Base-by-base conservation (phyloP, 257 asterid species). In the Penstemon newberryi region DNA sequence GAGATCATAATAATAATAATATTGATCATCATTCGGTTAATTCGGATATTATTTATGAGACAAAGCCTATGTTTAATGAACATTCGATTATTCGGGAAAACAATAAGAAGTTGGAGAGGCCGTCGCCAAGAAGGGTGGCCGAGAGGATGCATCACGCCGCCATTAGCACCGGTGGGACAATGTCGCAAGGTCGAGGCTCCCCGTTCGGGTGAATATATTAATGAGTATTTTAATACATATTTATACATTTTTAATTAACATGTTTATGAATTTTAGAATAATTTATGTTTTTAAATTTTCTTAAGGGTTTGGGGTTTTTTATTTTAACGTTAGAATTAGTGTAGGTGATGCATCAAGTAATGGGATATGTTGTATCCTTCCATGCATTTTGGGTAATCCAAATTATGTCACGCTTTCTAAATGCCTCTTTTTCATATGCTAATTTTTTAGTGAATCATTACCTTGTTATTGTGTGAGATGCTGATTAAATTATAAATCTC, bases 11-110 rank as follows among this genome's bases (percentile, higher is more conserved):
- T 25, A 25, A 25, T 3, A 8, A 49, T 7, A 41, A 62, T 33
- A 3, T 13, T 49, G 15, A 9, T 49, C 54, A 11, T 49, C 55
- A 63, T 63, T 63, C 68, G 45, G 56, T 63, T 25, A 25, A 25
- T 63, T 63, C 68, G 11, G 68, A 63, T 46, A 63, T 25, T 25
- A 25, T 63, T 63, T 63, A 63, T 7, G 68, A 63, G 43, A 46
- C 56, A 3, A 63, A 63, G 44, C 68, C 68, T 9, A 46, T 63
- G 18, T 46, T 56, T 2, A 56, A 56, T 44, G 68, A 63, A 3
- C 54, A 63, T 47, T 19, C 67, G 10, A 18, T 46, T 25, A 25
- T 25, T 25, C 1, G 68, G 68, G 45, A 40, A 25, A 25, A 45
- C 45, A 44, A 63, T 12, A 63, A 41, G 51, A 60, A 60, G 51